These are phyloP conservation scores for Penicillium coprophilum DNA, from an alignment of 495 filamentous ascomycete species.

Conservation along the genomic window DNA sequence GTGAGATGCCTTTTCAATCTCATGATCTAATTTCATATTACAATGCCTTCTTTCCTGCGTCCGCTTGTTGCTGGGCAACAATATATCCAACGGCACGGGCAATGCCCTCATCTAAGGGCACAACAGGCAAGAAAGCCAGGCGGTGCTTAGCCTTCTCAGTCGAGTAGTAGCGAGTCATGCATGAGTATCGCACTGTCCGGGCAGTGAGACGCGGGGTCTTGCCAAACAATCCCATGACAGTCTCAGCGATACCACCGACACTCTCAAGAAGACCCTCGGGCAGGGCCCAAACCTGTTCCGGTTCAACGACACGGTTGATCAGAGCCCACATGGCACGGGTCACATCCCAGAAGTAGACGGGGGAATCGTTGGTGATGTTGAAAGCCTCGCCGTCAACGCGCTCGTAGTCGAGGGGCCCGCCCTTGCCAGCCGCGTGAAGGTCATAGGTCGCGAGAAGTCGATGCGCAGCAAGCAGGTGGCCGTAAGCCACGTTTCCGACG, in stretches of 20 bases:
- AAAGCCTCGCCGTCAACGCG: conserved; percentile 91
- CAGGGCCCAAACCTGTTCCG: conserved; percentile 69
- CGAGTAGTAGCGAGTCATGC: conserved; percentile 83
- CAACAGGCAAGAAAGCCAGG: conserved; percentile 72
- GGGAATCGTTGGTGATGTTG: conserved; percentile 89
- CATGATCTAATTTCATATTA: conserved; percentile 21
- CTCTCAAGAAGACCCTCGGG: conserved; percentile 60
- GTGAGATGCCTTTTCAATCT: conserved; percentile 15
- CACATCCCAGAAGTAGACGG: conserved; percentile 97
- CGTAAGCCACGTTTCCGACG: conserved; percentile 53
- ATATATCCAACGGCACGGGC: conserved; percentile 66
- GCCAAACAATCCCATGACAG: conserved; percentile 62
- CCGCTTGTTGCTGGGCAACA: conserved; percentile 48
- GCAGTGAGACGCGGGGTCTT: conserved; percentile 74
- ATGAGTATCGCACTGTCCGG: conserved; percentile 68
- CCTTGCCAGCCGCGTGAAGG: conserved; percentile 51
- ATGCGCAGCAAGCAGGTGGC: conserved; percentile 54
- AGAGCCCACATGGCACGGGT: conserved; percentile 73
- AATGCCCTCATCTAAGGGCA: conserved; percentile 74
- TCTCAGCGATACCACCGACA: conserved; percentile 69
- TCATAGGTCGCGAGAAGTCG: conserved; percentile 64
- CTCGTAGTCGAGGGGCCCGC: conserved; percentile 67
- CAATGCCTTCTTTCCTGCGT: conserved; percentile 45
- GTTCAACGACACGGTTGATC: conserved; percentile 61
- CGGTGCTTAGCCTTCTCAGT: conserved; percentile 79